A percentile compares a stretch with the other conserved stretches of the same genome.
phyloP scores from a whole-genome alignment of 306 rosid genomes.

The Cucurbita pepo region DNA sequence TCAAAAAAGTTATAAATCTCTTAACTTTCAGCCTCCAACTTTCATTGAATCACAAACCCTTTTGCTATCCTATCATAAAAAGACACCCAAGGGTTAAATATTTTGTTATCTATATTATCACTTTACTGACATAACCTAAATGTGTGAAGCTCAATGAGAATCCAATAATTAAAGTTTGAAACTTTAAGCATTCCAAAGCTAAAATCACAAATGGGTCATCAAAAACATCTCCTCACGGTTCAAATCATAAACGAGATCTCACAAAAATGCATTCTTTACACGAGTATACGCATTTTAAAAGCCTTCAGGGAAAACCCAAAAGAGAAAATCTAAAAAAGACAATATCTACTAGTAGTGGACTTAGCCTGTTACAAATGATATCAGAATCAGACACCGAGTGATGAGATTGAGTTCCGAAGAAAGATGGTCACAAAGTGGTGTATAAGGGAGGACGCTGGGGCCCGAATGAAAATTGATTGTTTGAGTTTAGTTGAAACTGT shows the following conservation, averaged over 20 bases:
- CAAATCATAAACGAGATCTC: too few relatives aligned
- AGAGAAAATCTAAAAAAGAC: too few relatives aligned
- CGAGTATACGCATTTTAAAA: too few relatives aligned
- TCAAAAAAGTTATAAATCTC: background rate
- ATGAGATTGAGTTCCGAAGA: too few relatives aligned
- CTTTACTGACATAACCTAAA: background rate
- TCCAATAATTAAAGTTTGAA: background rate
- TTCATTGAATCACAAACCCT: background rate
- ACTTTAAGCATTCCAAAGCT: background rate
- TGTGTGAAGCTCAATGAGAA: background rate
- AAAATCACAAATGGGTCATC: background rate
- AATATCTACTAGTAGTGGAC: too few relatives aligned
- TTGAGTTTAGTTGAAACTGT: background rate
- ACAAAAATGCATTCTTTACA: too few relatives aligned
- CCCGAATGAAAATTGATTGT: background rate
- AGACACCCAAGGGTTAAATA: background rate
- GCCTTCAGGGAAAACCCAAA: accelerated
- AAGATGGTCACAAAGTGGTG: too few relatives aligned
- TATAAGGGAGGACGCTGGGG: too few relatives aligned
- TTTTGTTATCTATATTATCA: background rate
- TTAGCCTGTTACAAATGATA: too few relatives aligned
- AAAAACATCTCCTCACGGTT: background rate
- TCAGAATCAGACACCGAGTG: too few relatives aligned
- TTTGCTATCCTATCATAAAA: background rate
- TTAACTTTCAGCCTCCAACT: background rate